Evolutionary conservation across 805 yeast species (phyloP).

Genomic region (Wickerhamomyces tratensis): DNA sequence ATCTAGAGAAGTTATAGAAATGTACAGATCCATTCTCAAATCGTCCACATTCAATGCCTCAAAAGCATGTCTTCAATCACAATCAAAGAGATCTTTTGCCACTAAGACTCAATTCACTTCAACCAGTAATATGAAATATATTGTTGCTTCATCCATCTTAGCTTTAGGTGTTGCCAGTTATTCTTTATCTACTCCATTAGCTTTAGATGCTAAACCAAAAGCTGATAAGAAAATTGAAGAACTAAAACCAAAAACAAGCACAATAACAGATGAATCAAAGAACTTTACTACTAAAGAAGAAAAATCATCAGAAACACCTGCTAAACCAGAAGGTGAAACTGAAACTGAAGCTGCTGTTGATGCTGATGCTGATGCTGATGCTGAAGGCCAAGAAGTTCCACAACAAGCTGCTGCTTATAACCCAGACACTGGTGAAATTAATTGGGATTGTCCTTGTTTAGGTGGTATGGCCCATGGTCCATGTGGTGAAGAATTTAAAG

Average conservation of each 20-base stretch:
- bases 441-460: constrained; percentile 99
- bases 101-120: neutral
- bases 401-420: constrained; percentile 65
- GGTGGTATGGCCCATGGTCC: constrained; percentile 99
- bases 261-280: neutral
- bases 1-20: no score
- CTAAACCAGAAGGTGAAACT: constrained; percentile 1
- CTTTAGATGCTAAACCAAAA: constrained; percentile 8
- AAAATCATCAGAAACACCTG: neutral
- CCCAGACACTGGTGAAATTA: constrained; percentile 97
- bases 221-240: constrained; percentile 1
- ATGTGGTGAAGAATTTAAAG: constrained; percentile 93
- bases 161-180: constrained; percentile 10
- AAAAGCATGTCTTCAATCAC: neutral
- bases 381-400: constrained; percentile 25
- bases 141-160: constrained; percentile 9
- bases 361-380: constrained; percentile 1
- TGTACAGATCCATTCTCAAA: neutral
- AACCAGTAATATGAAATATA: constrained; percentile 4
- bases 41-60: neutral
- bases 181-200: constrained; percentile 9
- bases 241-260: neutral
- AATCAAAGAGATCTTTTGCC: neutral
- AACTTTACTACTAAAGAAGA: neutral
- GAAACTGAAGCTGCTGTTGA: neutral